Evolutionary conservation across 305 asterid species (phyloP).

Genomic region (Fraxinus greggii): DNA sequence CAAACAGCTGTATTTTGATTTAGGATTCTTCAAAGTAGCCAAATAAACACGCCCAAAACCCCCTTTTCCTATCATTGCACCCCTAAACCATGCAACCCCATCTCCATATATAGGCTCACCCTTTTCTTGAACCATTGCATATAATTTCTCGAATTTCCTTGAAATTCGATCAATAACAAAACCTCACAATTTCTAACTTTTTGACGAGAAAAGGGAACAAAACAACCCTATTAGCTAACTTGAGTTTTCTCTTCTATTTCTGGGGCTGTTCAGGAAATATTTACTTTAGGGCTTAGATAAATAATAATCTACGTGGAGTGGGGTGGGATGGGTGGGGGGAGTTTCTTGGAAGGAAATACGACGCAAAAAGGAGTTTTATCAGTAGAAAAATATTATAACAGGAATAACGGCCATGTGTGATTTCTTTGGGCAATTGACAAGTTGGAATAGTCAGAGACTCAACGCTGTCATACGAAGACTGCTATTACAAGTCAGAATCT

Average conservation of each 20-base stretch:
- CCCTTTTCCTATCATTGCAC: constrained; percentile 77
- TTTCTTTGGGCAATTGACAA: constrained; percentile 23
- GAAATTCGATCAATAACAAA: neutral
- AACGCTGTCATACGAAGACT: constrained; percentile 30
- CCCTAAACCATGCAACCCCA: constrained; percentile 83
- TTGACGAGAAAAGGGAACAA: constrained; percentile 9
- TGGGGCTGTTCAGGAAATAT: constrained; percentile 10
- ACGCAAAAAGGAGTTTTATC: neutral
- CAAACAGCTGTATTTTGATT: constrained; percentile 57
- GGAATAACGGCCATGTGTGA: constrained; percentile 67
- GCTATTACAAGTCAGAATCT: constrained; percentile 23
- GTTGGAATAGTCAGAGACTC: constrained; percentile 21
- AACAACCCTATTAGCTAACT: constrained; percentile 1
- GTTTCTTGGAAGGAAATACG: constrained; percentile 39
- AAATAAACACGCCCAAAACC: constrained; percentile 74
- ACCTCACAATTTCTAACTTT: constrained; percentile 4
- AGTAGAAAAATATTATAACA: constrained; percentile 40
- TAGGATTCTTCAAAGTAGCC: constrained; percentile 72
- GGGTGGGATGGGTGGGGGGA: constrained; percentile 30
- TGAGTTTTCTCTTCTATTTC: neutral
- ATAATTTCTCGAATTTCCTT: neutral
- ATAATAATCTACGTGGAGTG: constrained; percentile 1
- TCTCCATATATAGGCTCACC: constrained; percentile 53
- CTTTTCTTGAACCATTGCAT: constrained; percentile 17
- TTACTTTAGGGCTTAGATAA: constrained; percentile 34